Base-by-base conservation (phyloP, 495 filamentous ascomycete species). In the Penicillium malachiteum region DNA sequence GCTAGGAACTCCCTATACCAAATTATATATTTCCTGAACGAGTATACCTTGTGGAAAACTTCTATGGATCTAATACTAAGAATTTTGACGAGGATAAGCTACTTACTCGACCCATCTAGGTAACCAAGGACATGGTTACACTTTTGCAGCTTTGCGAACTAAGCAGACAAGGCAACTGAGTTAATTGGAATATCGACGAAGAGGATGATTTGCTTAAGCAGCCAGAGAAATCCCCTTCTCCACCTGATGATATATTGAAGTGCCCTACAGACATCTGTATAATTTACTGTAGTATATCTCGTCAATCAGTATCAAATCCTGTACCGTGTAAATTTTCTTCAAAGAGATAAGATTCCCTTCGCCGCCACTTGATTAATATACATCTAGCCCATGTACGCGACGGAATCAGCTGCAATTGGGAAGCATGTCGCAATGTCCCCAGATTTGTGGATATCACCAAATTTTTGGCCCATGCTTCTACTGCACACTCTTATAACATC, bases 111-210 rank as follows among this genome's bases (percentile, higher is more conserved):
- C 54, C 51, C 32, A 70, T 68, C 51, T 41, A 70, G 51, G 65
- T 67, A 60, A 70, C 62, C 16, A 64, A 68, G 52, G 65, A 70
- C 18, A 60, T 67, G 49, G 56, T 66, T 62, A 42, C 57, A 7
- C 60, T 70, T 17, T 17, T 58, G 21, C 34, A 34, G 32, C 58
- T 69, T 39, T 63, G 32, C 45, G 55, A 67, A 32, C 63, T 59
- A 13, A 70, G 37, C 33, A 52, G 60, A 26, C 59, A 55, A 54
- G 64, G 64, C 39, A 67, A 67, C 18, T 52, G 57, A 45, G 47
- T 63, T 32, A 55, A 65, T 51, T 70, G 52, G 61, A 40, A 67
- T 49, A 7, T 60, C 8, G 52, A 61, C 31, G 45, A 61, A 18
- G 43, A 63, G 14, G 26, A 44, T 40, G 33, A 65, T 12, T n/a